Conservation (phyloP, 2,329 filamentous ascomycete species). For the Ceratocystis diversiconidia region DNA sequence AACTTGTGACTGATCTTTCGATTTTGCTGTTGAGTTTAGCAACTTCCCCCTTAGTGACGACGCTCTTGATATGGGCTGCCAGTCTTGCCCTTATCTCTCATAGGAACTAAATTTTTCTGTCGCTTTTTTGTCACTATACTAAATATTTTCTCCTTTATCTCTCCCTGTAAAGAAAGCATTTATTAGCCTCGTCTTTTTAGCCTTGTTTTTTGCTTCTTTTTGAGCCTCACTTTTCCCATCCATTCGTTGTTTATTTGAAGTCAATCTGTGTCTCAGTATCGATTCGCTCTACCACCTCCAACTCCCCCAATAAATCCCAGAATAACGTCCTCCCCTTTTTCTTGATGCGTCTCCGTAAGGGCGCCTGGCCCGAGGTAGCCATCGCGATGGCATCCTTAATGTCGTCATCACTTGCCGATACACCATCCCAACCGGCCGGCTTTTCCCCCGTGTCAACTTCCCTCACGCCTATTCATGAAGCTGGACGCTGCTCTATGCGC, state of each 20-base stretch:
- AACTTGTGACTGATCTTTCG: neutral
- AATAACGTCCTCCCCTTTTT: neutral
- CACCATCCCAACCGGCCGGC: constrained; percentile 6
- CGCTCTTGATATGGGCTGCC: neutral
- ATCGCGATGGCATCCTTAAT: neutral
- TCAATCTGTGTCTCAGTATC: neutral
- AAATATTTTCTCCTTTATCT: neutral
- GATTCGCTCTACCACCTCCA: neutral
- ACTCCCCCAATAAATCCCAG: too few relatives aligned
- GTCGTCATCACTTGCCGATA: constrained; percentile 18
- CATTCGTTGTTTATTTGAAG: neutral
- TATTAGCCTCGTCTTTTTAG: neutral
- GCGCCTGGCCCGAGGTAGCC: constrained; percentile 1
- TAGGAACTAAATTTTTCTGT: neutral
- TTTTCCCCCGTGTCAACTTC: constrained; percentile 7
- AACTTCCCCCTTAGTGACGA: neutral
- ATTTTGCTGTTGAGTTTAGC: neutral
- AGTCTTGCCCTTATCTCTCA: neutral
- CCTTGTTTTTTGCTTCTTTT: neutral
- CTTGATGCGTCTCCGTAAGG: neutral
- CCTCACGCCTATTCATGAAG: constrained; percentile 55
- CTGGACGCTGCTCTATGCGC: constrained; percentile 77
- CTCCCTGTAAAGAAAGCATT: neutral
- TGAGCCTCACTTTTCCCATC: neutral
- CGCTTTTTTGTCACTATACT: neutral